Evolutionary conservation across 768 basidiomycete genomes (phyloP), one percentile per base, ranked within the genome.

Genomic region (Pilatotrama ljubarskyi): DNA sequence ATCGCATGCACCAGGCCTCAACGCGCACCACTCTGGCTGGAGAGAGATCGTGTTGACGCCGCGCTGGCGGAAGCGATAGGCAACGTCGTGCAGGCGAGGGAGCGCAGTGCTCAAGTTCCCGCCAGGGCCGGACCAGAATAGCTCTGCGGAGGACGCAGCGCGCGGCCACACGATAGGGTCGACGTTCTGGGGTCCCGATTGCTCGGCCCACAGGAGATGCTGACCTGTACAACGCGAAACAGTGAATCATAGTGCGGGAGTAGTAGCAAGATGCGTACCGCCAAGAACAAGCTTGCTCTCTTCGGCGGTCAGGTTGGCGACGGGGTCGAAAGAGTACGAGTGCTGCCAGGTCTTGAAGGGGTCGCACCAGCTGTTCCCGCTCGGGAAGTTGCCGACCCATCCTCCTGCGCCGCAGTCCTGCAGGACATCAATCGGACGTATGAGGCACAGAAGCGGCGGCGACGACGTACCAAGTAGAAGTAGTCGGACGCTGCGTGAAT

Each of bases 271-370:
- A 13, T 20, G 46, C 65, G 14, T 51, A 68, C 67, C 91, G 42
- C 91, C 91, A 9, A 90, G 78, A 17, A 93, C 82, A 41, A 89
- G 81, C 9, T 75, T 64, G 8, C 72, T 69, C 68, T 90, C 76
- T 2, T 74, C 74, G 2, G 69, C 62, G 0, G 78, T 79, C 44
- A 91, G 67, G 66, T 80, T 83, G 15, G 78, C 80, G 49, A 79
- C 75, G 3, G 91, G 91, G 69, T 93, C 80, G 73, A 91, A 93
- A 5, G 85, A 83, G 73, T 87, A 90, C 0, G 86, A 72, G 73
- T 76, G 78, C 69, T 88, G 84, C 90, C 91, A 93, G 9, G 84
- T 85, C 73, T 91, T 90, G 83, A 87, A 90, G 2, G 88, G 87
- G 66, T 87, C 86, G 68, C 87, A 90, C 87, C 88, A 90, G 68